Evolutionary conservation across 345 rosid genomes (phyloP).

Genomic region (Stellera chamaejasme): DNA sequence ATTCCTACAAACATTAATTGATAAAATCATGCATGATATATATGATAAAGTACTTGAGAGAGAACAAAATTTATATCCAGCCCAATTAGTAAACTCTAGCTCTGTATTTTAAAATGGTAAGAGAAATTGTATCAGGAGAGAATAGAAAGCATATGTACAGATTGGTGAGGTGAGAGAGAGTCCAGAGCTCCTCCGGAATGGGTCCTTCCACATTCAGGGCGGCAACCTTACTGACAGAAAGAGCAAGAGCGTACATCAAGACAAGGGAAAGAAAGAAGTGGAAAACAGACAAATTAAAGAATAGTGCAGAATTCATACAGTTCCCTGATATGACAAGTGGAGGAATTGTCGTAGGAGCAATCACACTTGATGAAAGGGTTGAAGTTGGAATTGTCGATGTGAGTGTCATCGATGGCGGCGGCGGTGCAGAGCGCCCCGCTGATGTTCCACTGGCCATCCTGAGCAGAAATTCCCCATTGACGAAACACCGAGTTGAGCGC

Average conservation of each 20-base stretch:
- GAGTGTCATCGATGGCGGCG: constrained; percentile 18
- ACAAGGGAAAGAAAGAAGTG: neutral
- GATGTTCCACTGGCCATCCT: constrained; percentile 26
- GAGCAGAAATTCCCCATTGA: constrained; percentile 28
- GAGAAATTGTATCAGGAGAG: neutral
- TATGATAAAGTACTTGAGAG: neutral
- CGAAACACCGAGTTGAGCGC: constrained; percentile 36
- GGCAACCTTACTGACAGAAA: constrained; percentile 29
- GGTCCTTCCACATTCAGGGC: constrained; percentile 23
- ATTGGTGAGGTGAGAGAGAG: constrained; percentile 30
- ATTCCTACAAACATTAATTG: constrained; percentile 24
- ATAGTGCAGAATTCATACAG: constrained; percentile 15
- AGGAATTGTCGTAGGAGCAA: constrained; percentile 22
- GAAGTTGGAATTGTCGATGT: neutral
- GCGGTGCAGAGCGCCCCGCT: constrained; percentile 46
- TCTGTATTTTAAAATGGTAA: neutral
- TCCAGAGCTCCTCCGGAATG: constrained; percentile 51
- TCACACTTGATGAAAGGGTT: constrained; percentile 45
- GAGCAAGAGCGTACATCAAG: neutral
- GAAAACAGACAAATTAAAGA: too few relatives aligned
- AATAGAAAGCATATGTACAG: constrained; percentile 24
- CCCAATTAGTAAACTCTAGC: neutral
- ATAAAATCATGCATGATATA: neutral
- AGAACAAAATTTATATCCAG: neutral
- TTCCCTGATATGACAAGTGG: constrained; percentile 36